Percentiles rank a stretch among this genome's conserved stretches.
Evolutionary conservation across 306 rosid genomes (phyloP).

Genomic region (Leucaena leucocephala): DNA sequence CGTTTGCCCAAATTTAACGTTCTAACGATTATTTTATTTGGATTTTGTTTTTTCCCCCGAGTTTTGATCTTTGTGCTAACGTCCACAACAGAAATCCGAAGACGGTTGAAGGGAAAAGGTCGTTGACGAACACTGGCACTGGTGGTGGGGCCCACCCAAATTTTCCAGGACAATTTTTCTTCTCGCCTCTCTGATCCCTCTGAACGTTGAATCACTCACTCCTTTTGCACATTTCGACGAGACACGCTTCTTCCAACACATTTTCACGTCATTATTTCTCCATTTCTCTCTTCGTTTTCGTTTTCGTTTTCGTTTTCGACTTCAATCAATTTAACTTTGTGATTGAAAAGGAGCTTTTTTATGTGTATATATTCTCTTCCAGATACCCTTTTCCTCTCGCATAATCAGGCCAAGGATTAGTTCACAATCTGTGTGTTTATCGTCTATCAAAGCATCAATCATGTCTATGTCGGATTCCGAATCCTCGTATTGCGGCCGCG

Average conservation of each 20-base stretch:
- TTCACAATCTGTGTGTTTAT: conserved; percentile 14
- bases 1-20: not conserved
- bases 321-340: not conserved
- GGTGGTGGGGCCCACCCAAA: conserved; percentile 5
- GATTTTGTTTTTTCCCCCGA: not conserved
- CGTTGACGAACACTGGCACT: not conserved
- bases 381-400: not conserved
- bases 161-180: not conserved
- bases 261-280: not conserved
- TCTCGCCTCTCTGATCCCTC: not conserved
- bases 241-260: not conserved
- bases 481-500: conserved; percentile 43
- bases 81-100: not conserved
- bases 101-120: not conserved
- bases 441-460: not conserved
- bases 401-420: conserved; percentile 21
- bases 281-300: not conserved
- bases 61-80: not conserved
- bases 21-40: not conserved
- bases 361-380: not conserved
- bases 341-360: not conserved
- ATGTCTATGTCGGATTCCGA: conserved; percentile 48
- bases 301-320: too few species aligned
- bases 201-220: not conserved
- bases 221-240: not conserved